Conservation (phyloP, 2,329 filamentous ascomycete species). For the Botrytis squamosa region DNA sequence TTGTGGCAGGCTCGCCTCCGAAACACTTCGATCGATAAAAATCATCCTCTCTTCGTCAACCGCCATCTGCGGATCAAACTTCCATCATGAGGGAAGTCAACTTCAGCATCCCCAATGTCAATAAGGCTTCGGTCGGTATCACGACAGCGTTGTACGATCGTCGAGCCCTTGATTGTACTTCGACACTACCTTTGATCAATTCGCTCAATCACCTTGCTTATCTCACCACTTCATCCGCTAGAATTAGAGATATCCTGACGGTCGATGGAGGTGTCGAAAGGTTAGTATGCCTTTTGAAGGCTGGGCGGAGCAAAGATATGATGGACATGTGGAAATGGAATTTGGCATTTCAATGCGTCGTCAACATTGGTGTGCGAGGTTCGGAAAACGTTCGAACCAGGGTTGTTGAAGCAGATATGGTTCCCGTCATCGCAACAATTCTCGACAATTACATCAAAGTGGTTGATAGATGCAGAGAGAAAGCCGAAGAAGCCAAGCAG, state of each 20-base stretch:
- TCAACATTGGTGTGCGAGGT: constrained; percentile 96
- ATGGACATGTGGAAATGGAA: constrained; percentile 99
- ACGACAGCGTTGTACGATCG: constrained; percentile 98
- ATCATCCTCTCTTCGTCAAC: not conserved
- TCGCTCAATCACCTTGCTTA: constrained; percentile 98
- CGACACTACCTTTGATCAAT: constrained; percentile 95
- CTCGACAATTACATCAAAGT: constrained; percentile 98
- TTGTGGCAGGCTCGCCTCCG: constrained; percentile 24
- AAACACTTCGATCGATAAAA: constrained; percentile 27
- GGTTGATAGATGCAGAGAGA: constrained; percentile 85
- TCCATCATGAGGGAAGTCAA: constrained; percentile 97
- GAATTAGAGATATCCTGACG: constrained; percentile 95
- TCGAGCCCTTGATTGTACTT: constrained; percentile 95
- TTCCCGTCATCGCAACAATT: constrained; percentile 96
- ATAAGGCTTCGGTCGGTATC: constrained; percentile 98
- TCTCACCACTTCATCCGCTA: constrained; percentile 94
- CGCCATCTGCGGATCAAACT: constrained; percentile 16
- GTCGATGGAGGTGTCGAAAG: constrained; percentile 98
- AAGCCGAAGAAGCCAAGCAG: constrained; percentile 77
- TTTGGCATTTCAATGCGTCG: constrained; percentile 95
- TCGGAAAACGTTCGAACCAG: constrained; percentile 91
- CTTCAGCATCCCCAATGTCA: constrained; percentile 98
- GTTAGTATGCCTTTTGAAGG: constrained; percentile 95
- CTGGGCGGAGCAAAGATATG: constrained; percentile 94
- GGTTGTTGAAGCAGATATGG: constrained; percentile 98